Conservation (phyloP, 2,329 filamentous ascomycete species). For the Scedosporium apiospermum region DNA sequence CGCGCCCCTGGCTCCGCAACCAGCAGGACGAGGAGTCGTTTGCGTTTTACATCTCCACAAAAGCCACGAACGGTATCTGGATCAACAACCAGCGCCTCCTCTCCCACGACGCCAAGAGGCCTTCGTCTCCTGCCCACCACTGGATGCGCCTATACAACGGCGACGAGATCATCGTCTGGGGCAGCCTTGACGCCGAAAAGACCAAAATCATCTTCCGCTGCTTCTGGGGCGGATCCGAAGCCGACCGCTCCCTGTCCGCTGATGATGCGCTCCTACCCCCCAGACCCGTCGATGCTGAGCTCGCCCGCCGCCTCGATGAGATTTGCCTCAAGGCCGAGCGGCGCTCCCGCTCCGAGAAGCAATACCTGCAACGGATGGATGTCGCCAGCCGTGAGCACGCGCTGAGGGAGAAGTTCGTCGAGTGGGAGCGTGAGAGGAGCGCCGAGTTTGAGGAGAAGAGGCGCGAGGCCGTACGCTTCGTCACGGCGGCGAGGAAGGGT, state of each 20-base stretch:
- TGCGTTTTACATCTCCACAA: constrained; percentile 68
- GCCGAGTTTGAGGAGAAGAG: constrained; percentile 38
- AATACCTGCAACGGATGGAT: constrained; percentile 29
- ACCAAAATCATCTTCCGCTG: constrained; percentile 43
- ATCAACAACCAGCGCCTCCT: constrained; percentile 64
- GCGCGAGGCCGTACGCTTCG: constrained; percentile 31
- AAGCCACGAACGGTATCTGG: constrained; percentile 64
- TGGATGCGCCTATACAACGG: constrained; percentile 68
- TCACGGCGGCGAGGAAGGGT: constrained; percentile 20
- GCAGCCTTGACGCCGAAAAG: constrained; percentile 24
- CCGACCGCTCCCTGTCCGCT: constrained; percentile 29
- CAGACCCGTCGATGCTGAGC: constrained; percentile 21
- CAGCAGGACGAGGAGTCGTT: constrained; percentile 41
- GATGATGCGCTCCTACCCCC: constrained; percentile 29
- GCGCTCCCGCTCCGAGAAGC: constrained; percentile 28
- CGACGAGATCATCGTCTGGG: constrained; percentile 67
- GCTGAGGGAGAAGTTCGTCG: constrained; percentile 29
- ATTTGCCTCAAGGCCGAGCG: constrained; percentile 36
- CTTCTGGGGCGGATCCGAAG: constrained; percentile 45
- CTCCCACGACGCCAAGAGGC: constrained; percentile 44
- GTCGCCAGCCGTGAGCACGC: constrained; percentile 35
- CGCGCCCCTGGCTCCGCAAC: constrained; percentile 24
- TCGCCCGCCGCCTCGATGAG: constrained; percentile 37
- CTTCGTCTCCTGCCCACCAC: constrained; percentile 42
- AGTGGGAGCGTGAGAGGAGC: constrained; percentile 39